Base-by-base conservation (phyloP, 2,329 filamentous ascomycete species). In the Capronia coronata region DNA sequence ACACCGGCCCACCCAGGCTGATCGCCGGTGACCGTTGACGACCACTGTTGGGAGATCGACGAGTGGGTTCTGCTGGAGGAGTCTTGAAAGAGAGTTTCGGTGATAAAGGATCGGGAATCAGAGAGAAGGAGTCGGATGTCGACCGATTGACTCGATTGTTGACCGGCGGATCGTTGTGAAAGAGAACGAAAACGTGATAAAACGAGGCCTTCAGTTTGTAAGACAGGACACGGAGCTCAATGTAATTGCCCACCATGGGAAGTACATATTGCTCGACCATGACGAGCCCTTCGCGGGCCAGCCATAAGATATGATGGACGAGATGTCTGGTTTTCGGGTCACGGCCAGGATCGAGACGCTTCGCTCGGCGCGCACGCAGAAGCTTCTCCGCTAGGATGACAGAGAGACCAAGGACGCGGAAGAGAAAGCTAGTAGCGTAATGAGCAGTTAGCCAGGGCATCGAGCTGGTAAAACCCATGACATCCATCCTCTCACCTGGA, bases 121-220 rank as follows among this genome's bases (percentile, higher is more conserved):
- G 49, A 7, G 55, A 51, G 35, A 54, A 53, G 35, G 51, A 55
- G 16, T 43, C 56, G 22, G 55, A 57, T 40, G 43, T 41, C 22
- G 51, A 49, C n/a, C 55, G 51, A 43, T 55, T 57, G 45, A 60
- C 58, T 22, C 76, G 62, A 29, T 76, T 72, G 38, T 82, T 83
- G 49, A 95, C 79, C 0, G 84, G 77, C 0, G 91, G 91, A 46
- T 87, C 82, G 68, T 96, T 96, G 71, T 96, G 88, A 64, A 96
- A 97, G 10, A 97, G 78, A 46, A 94, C 93, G 66, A 95, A 95
- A 58, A 98, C 88, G 70, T 98, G 91, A 62, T 94, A 93, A 65
- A 97, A 94, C 16, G 88, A 94, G 13, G 93, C 93, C 52, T 88
- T 83, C 11, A 98, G 77, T 68, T 97, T 98, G 65, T 88, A 87